Conservation (phyloP, 2,329 filamentous ascomycete species). For the Aspergillus jensenii region DNA sequence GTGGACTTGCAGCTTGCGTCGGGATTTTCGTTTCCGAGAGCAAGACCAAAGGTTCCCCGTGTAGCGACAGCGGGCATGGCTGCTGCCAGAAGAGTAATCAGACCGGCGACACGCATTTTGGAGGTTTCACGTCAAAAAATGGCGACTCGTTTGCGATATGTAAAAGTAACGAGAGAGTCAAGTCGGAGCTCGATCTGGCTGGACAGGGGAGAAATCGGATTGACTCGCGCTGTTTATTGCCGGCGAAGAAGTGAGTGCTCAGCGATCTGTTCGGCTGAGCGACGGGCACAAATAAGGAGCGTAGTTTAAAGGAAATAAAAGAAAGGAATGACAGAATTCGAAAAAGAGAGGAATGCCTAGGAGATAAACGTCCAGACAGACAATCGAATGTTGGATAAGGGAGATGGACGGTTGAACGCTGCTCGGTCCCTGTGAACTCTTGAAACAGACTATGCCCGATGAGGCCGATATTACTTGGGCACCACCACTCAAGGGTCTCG, state of each 20-base stretch:
- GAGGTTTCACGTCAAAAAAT: not conserved
- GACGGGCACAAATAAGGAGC: not conserved
- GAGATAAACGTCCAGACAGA: not conserved
- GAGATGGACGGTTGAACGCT: not conserved
- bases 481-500: not conserved
- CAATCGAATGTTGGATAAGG: not conserved
- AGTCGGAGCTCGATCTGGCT: not conserved
- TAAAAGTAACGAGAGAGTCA: not conserved
- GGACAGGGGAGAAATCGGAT: not conserved
- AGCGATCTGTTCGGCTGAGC: not conserved
- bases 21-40: constrained; percentile 63
- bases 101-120: constrained; percentile 46
- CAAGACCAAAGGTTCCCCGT: constrained; percentile 62
- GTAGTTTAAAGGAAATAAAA: not conserved
- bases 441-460: constrained; percentile 8
- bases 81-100: constrained; percentile 43
- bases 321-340: constrained; percentile 2
- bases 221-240: not conserved
- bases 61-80: constrained; percentile 50
- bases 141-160: not conserved
- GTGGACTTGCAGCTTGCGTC: constrained; percentile 63
- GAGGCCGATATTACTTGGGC: constrained; percentile 5
- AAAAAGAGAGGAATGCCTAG: not conserved
- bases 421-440: not conserved
- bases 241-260: not conserved